Evolutionary conservation across 495 filamentous ascomycete species (phyloP), one percentile per base, ranked within the genome.

Genomic region (Hypoxylon fuscum): DNA sequence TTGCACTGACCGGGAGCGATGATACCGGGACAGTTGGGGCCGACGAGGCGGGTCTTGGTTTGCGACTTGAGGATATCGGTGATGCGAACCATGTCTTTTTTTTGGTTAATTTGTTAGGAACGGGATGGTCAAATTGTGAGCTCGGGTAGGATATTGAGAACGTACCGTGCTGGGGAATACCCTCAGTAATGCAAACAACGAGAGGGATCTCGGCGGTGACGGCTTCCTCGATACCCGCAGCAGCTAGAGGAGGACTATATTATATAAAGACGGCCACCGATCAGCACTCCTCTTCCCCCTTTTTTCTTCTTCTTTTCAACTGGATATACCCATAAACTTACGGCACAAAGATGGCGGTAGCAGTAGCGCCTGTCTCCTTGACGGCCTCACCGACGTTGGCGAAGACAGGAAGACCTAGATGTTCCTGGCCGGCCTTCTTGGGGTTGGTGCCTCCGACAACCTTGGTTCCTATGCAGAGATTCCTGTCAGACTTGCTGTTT

Each of bases 1-100:
- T 99, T 99, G 87, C 95, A 99, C 88, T 96, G 95, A 61, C 94
- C 95, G 40, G 85, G 85, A 68, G 95, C 95, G 72, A 99, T 99
- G 77, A 99, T 94, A 74, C 95, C 95, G 45, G 95, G 95, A 81
- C 95, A 99, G 84, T 99, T 99, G 47, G 96, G 96, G 56, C 96
- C 95, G 42, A 98, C 92, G 59, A 98, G 80, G 66, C 94, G 88
- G 45, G 96, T 97, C 86, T 97, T 98, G 81, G 82, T 87, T 81
- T 99, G 95, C 49, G 96, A 91, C 85, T 96, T 99, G 63, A 99
- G 84, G 58, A 99, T 96, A 74, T 94, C 89, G 69, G 96, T 97
- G 72, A 99, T 96, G 75, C 95, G 92, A 68, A 99, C 93, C 95
- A 99, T 99, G 79, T 99, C 95, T 90, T 71, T 47, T 49, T n/a